Conservation (phyloP, 192 early-diverging fungal species). For the Umbelopsis ramanniana region DNA sequence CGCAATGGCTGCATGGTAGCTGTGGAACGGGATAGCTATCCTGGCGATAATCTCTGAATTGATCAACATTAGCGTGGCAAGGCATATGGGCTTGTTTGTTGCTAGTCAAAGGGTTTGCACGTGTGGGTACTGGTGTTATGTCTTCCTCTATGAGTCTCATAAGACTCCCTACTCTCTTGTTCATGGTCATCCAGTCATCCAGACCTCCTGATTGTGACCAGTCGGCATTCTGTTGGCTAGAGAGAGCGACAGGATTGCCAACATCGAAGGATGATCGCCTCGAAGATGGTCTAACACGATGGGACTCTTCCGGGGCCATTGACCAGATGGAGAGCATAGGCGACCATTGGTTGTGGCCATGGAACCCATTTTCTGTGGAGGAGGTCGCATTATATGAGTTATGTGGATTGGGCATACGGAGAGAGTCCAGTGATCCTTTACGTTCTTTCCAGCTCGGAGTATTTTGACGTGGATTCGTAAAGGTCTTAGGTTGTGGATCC, state of each 20-base stretch:
- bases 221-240: background rate
- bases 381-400: background rate
- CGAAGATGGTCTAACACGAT: background rate
- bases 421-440: background rate
- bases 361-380: background rate
- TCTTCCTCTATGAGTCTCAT: constrained; percentile 15
- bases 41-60: background rate
- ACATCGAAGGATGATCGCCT: constrained; percentile 1
- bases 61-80: background rate
- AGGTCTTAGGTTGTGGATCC: background rate
- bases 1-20: background rate
- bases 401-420: background rate
- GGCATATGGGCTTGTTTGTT: background rate
- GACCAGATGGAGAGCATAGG: constrained; percentile 3
- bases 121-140: background rate
- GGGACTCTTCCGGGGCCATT: background rate
- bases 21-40: background rate
- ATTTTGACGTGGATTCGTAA: background rate
- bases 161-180: constrained; percentile 10
- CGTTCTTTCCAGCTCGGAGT: background rate
- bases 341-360: background rate
- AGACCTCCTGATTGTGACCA: background rate
- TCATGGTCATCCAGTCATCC: constrained; percentile 1
- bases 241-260: background rate
- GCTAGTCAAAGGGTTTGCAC: background rate